Evolutionary conservation across 495 filamentous ascomycete species (phyloP), one percentile per base, ranked within the genome.

Genomic region (Xylaria longipes): DNA sequence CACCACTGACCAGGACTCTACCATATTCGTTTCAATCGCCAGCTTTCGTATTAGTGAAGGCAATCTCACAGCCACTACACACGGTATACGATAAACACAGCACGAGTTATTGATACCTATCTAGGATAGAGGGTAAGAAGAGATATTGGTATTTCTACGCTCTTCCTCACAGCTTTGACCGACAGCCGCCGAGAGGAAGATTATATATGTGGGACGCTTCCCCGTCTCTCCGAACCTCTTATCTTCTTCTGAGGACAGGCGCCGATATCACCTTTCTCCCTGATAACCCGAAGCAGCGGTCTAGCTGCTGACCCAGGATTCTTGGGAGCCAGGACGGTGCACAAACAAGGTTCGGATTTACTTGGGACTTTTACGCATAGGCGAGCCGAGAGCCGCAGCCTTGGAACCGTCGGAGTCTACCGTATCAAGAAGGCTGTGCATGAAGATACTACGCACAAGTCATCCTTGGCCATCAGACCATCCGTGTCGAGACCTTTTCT

Each of bases 361-460:
- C n/a, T n/a, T n/a, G n/a, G n/a, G n/a, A n/a, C n/a, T n/a, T 35
- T 60, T 43, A 39, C 66, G 35, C 39, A 41, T 45, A 43, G 37
- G 48, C 65, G 35, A 65, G 45, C 63, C 45, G 25, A 48, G 22
- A 56, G 64, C 31, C 37, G 31, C 48, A 68, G 41, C 27, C 67
- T 61, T 45, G 39, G 27, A 39, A 61, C 39, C 17, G 29, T 48
- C 35, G 25, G 45, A 45, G 20, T 45, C 31, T 66, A 37, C 60
- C 60, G 37, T 63, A 25, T 35, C n/a, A 48, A 67, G 48, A 67
- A 56, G 65, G 48, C 65, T 31, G 62, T 56, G 46, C 65, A 67
- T 12, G 37, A 39, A 41, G 31, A 50, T 27, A 61, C 27, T 20
- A 43, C 65, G 35, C 45, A 15, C 37, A 29, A 68, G 52, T 20